Base-by-base conservation (phyloP, 192 early-diverging fungal genomes). In the Coemansia sp. region DNA sequence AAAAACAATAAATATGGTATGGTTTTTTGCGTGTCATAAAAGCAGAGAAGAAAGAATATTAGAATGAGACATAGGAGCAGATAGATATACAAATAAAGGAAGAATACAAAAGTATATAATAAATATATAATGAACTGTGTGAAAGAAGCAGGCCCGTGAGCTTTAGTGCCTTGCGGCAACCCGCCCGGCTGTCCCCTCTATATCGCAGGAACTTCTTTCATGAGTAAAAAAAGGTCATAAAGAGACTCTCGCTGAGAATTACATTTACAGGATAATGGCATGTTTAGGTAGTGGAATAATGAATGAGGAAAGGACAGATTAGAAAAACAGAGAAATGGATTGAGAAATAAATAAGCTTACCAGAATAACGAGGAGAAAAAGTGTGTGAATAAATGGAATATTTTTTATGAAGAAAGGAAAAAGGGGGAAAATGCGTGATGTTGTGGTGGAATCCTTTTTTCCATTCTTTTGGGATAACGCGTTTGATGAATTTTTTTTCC, bases 281-380 rank as follows among this genome's bases (percentile, higher is more conserved):
- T 26, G 13, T 50, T 9, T 26, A 54, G 52, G 26, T 54, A 12
- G 50, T 23, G 7, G 19, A 54, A 54, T 21, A 26, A 54, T 39
- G 4, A 45, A 62, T 38, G 62, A 21, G 44, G 37, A 37, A 60
- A 56, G 45, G 56, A 32, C 12, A 49, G 41, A 59, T 53, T 37
- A 68, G 56, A 68, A 11, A 26, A 54, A 32, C 12, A 53, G 63
- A 18, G 40, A 64, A 43, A 21, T 41, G 26, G 26, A 41, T n/a
- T 52, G 21, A 64, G 37, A 61, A 40, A 61, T 41, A 62, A 21
- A 53, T 43, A 67, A 70, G 74, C 74, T 75, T 75, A 75, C 74
- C 74, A 75, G 57, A 67, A 68, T 54, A 54, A 57, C 44, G 49
- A 48, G 52, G 41, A 64, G 37, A 67, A 39, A 61, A 58, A 18